Evolutionary conservation across 2,329 filamentous ascomycete genomes (phyloP).

Genomic region (Aureobasidium subglaciale): DNA sequence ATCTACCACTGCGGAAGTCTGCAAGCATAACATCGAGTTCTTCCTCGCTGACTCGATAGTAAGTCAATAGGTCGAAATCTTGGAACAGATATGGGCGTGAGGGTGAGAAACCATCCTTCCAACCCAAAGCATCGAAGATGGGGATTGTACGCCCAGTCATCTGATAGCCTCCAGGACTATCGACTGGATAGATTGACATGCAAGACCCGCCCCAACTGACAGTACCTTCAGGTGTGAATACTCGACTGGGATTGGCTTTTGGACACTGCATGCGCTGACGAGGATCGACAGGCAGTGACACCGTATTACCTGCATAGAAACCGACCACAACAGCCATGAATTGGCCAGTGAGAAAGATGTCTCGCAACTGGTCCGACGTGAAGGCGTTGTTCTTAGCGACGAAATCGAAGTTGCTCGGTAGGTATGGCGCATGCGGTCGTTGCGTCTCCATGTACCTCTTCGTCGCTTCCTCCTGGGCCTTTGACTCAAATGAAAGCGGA

Average conservation of each 20-base stretch:
- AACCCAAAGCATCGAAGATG: slow-evolving; percentile 47
- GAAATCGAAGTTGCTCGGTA: slow-evolving; percentile 57
- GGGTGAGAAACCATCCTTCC: slow-evolving; percentile 42
- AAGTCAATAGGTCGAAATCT: slow-evolving; percentile 51
- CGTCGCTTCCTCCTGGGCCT: slow-evolving; percentile 44
- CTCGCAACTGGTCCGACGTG: slow-evolving; percentile 40
- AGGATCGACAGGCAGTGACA: slow-evolving; percentile 48
- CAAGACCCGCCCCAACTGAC: slow-evolving; percentile 51
- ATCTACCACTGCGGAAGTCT: slow-evolving; percentile 44
- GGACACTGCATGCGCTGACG: slow-evolving; percentile 46
- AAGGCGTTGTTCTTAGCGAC: slow-evolving; percentile 50
- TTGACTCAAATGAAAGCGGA: slow-evolving; percentile 37
- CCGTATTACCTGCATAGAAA: slow-evolving; percentile 46
- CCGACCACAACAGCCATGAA: slow-evolving; percentile 49
- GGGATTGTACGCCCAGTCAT: slow-evolving; percentile 46
- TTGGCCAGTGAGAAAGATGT: slow-evolving; percentile 44
- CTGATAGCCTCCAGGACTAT: slow-evolving; percentile 52
- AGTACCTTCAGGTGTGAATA: slow-evolving; percentile 51
- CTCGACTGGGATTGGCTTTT: slow-evolving; percentile 51
- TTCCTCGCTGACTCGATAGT: slow-evolving; percentile 46
- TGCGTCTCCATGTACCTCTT: slow-evolving; percentile 56
- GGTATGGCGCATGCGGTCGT: slow-evolving; percentile 53
- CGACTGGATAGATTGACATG: slow-evolving; percentile 49
- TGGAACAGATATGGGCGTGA: slow-evolving; percentile 48
- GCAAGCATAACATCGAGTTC: slow-evolving; percentile 45